Base-by-base conservation (phyloP, 345 rosid species). In the Zanthoxylum bungeanum region DNA sequence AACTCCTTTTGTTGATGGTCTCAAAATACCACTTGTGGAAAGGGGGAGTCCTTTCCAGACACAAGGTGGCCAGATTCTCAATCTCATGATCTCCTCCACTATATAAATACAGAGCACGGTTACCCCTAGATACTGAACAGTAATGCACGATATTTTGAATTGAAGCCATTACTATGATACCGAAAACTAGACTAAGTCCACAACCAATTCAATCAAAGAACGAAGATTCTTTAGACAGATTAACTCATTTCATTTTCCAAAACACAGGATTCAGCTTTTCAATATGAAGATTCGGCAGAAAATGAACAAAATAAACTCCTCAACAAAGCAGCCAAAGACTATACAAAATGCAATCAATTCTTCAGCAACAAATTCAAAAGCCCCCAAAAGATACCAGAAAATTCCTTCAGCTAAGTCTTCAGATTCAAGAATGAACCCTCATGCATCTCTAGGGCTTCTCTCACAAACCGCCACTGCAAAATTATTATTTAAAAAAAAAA, bases 1-100 rank as follows among this genome's bases (percentile, higher is more conserved):
- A 89, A 25, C 87, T 89, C 69, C 51, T 86, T 75, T 78, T 84
- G 50, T 84, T 71, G 0, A 80, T 24, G 0, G 98, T 88, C 84
- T 91, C 98, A 49, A 87, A 88, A 76, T 93, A 93, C 95, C 95
- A 89, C 71, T 65, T 83, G 71, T 93, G 98, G 65, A 85, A 93
- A 9, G 83, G 76, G 4, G 97, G 97, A 64, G 80, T 67, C 79
- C 72, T 83, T 73, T 89, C 95, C 75, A 91, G 65, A 64, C 88
- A 87, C 83, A 91, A 66, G 10, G 81, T 74, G 9, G 91, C 93
- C 51, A 91, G 64, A 56, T 63, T 64, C 75, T 87, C 93, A 68
- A 84, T 80, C 61, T 80, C 84, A 24, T 71, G 82, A 71, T 86
- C 87, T 39, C 91, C 92, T 46, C 84, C 82, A 62, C 79, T 82